Base-by-base conservation (phyloP, 2,329 filamentous ascomycete genomes). In the Westerdykella ornata region DNA sequence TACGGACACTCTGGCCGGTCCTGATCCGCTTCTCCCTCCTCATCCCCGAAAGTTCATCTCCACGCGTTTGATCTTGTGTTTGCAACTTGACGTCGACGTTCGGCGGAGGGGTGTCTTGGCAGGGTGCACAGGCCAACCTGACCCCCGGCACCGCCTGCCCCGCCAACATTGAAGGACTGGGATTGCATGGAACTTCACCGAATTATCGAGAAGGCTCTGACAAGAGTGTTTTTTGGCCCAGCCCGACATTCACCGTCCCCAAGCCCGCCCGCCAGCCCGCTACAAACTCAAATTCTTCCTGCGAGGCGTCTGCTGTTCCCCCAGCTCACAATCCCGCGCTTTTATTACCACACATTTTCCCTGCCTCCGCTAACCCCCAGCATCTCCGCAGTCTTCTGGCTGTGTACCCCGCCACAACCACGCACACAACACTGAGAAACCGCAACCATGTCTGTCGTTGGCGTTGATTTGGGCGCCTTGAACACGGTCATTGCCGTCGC, bases 401-500 rank as follows among this genome's bases (percentile, higher is more conserved):
- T 22, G 33, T 16, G 47, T 60, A 60, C 58, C 59, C 60, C 57
- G 52, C 60, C 56, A 51, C 39, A 44, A 48, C 50, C 13, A 33
- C 30, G 14, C 30, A 33, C 26, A 17, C 30, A 33, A 33, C 16
- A 39, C 45, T 40, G 41, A 46, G 51, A 37, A 35, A 40, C 42
- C 40, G 37, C 46, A 63, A 75, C 57, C 61, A 80, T 80, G 76
- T 75, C 71, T 69, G 77, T 79, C 63, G 76, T 81, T 60, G 88
- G 88, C 72, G 81, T 94, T 71, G 90, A 97, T 80, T 84, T 97
- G 74, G 90, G 90, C 75, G 88, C 88, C 57, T 82, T 94, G 69
- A 95, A 94, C 80, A 95, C 90, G 68, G 89, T 94, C 66, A 85
- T 97, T 72, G 90, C 90, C 68, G 90, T 97, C 70, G 92, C 92